Conservation (phyloP, 371 early-diverging fungal species). For the Phascolomyces articulosus region DNA sequence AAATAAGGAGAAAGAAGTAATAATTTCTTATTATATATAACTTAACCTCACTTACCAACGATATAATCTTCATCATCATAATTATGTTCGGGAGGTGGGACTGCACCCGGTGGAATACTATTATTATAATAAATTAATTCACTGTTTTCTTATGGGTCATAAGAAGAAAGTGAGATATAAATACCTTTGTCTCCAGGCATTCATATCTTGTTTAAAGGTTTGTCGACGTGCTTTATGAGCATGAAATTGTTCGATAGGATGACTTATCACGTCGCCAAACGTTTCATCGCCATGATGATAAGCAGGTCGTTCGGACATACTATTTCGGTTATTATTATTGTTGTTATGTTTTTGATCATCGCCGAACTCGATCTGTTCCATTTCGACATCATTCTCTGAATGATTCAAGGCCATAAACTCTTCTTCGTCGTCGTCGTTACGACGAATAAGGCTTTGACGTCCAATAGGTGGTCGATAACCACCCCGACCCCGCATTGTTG, state of each 20-base stretch:
- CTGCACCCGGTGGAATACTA: not conserved
- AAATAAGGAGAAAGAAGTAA: not conserved
- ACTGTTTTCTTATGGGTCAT: not conserved
- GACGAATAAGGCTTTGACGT: slow-evolving; percentile 13
- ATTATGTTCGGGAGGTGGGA: not conserved
- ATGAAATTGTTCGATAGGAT: slow-evolving; percentile 39
- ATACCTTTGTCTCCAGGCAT: slow-evolving; percentile 19
- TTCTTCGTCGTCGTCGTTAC: slow-evolving; percentile 29
- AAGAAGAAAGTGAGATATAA: too few relatives aligned
- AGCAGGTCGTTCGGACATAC: slow-evolving; percentile 6
- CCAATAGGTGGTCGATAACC: slow-evolving; percentile 33
- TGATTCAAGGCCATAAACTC: slow-evolving; percentile 30
- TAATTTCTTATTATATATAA: too few relatives aligned
- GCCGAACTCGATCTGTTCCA: slow-evolving; percentile 19
- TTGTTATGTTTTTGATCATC: slow-evolving; percentile 5
- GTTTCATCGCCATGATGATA: slow-evolving; percentile 52
- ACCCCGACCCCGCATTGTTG: slow-evolving; percentile 39
- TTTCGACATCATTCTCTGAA: slow-evolving; percentile 19
- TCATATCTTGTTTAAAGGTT: slow-evolving; percentile 21
- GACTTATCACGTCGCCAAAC: slow-evolving; percentile 44
- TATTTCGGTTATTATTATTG: not conserved
- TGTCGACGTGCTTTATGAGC: slow-evolving; percentile 38
- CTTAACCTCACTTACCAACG: too few relatives aligned
- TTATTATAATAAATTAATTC: too few relatives aligned
- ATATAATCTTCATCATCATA: slow-evolving; percentile 3